These are phyloP conservation scores for Saccharomyces hybrid DNA, from an alignment of 1,139 yeast genomes.

Conservation along the genomic window DNA sequence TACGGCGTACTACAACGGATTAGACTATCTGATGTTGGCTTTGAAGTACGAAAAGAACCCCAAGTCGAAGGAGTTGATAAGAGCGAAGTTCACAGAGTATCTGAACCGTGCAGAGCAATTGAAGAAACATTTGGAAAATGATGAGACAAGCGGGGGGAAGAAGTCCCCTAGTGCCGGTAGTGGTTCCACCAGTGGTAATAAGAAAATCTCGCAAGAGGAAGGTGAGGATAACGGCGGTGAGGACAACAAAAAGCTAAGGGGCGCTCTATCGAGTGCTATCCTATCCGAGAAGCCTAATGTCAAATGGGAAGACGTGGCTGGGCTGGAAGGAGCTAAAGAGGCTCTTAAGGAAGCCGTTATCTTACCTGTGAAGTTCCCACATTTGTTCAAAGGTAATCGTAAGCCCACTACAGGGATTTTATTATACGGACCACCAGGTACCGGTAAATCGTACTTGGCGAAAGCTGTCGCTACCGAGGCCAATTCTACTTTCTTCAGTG, in stretches of 20 bases:
- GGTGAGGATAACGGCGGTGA: constrained; percentile 59
- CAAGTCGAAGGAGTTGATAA: constrained; percentile 78
- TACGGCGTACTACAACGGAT: constrained; percentile 82
- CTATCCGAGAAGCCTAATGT: constrained; percentile 89
- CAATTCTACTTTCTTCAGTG: constrained; percentile 90
- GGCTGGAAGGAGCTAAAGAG: constrained; percentile 89
- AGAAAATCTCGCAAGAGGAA: constrained; percentile 19
- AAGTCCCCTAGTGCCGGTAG: constrained; percentile 30
- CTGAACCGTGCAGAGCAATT: constrained; percentile 88
- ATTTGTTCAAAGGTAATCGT: constrained; percentile 85
- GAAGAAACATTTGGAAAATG: constrained; percentile 77
- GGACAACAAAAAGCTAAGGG: constrained; percentile 80
- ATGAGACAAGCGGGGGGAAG: constrained; percentile 33
- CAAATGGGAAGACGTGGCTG: constrained; percentile 93
- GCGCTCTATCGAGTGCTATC: constrained; percentile 89
- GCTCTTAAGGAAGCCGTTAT: constrained; percentile 97
- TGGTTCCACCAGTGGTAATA: constrained; percentile 30
- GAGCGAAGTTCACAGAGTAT: constrained; percentile 86
- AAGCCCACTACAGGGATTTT: constrained; percentile 90
- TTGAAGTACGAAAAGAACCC: constrained; percentile 92
- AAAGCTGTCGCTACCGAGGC: constrained; percentile 99
- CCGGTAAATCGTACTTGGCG: constrained; percentile 94
- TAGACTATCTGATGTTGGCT: constrained; percentile 93
- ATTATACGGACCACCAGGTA: constrained; percentile 96
- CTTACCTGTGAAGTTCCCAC: constrained; percentile 90